phyloP scores from a whole-genome alignment of 345 rosid species.

The Laguncularia racemosa region DNA sequence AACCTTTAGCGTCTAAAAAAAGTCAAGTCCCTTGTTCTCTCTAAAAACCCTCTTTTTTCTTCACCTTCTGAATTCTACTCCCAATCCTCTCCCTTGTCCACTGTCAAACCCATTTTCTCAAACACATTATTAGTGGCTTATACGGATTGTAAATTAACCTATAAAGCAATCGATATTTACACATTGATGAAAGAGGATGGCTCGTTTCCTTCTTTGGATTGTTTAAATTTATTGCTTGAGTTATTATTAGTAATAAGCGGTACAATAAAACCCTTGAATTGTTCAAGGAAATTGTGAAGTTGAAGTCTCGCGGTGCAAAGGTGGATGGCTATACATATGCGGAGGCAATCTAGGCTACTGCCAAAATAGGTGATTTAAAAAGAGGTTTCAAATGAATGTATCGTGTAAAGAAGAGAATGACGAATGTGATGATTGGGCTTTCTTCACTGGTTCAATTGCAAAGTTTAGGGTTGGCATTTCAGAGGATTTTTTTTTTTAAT shows the following conservation, averaged over 20 bases:
- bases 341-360: constrained; percentile 71
- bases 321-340: constrained; percentile 51
- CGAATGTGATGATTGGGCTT: constrained; percentile 53
- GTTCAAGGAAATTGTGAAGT: constrained; percentile 38
- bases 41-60: constrained; percentile 26
- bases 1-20: constrained; percentile 32
- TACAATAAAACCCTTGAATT: constrained; percentile 32
- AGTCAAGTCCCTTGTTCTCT: constrained; percentile 32
- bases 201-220: constrained; percentile 31
- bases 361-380: constrained; percentile 44
- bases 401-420: constrained; percentile 42
- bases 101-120: constrained; percentile 29
- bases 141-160: constrained; percentile 34
- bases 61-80: constrained; percentile 44
- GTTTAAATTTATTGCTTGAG: constrained; percentile 33
- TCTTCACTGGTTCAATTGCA: too few species aligned
- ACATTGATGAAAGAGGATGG: constrained; percentile 38
- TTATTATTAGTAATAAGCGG: constrained; percentile 29
- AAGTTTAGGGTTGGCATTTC: too few species aligned
- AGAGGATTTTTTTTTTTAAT: too few species aligned
- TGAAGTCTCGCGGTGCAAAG: constrained; percentile 23
- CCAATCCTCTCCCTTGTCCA: constrained; percentile 31
- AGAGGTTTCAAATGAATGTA: constrained; percentile 44
- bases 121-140: constrained; percentile 35
- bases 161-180: constrained; percentile 39